Evolutionary conservation across 2,329 filamentous ascomycete species (phyloP), one percentile per base, ranked within the genome.

Genomic region (Colletotrichum shisoi): DNA sequence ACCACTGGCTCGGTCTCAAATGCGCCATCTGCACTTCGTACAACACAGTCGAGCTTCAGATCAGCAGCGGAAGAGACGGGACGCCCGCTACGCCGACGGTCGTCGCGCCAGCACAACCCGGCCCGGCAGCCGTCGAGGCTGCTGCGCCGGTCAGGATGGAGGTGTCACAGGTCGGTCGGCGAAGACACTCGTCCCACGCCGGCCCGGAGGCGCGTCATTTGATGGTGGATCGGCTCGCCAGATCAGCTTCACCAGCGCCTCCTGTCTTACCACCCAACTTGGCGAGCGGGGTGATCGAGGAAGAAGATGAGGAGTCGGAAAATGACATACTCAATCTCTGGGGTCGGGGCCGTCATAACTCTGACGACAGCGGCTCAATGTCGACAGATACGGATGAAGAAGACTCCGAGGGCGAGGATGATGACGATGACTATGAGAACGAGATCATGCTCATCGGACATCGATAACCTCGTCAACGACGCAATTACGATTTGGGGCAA

Each of bases 1-100:
- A 96, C 75, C 95, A 99, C 78, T 99, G 95, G 93, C 82, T 98
- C 4, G 95, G 95, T 0, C 82, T 97, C 52, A 97, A 96, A 78
- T 99, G 95, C 76, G 89, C 84, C 15, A 87, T 90, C 42, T 91
- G 89, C 73, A 81, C 83, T 48, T 91, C 88, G 3, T 91, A 90
- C 73, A 91, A 91, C 73, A 91, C 89, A 0, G 86, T 85, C 17
- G 86, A 91, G 72, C 77, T 90, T 31, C 85, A 86, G 63, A 86
- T 90, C 45, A 79, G 88, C 37, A 85, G 86, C 42, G 75, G 78
- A 9, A 46, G 66, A 46, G 51, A 66, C 11, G 57, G 45, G 13
- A 39, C 42, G 21, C 34, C 57, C 11, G 42, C 7, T 12, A 57
- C 51, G 24, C 51, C 56, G 12, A 48, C 57, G 11, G 15, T 39